phyloP scores from a whole-genome alignment of 495 filamentous ascomycete genomes.

The Tuber umbilicatum region DNA sequence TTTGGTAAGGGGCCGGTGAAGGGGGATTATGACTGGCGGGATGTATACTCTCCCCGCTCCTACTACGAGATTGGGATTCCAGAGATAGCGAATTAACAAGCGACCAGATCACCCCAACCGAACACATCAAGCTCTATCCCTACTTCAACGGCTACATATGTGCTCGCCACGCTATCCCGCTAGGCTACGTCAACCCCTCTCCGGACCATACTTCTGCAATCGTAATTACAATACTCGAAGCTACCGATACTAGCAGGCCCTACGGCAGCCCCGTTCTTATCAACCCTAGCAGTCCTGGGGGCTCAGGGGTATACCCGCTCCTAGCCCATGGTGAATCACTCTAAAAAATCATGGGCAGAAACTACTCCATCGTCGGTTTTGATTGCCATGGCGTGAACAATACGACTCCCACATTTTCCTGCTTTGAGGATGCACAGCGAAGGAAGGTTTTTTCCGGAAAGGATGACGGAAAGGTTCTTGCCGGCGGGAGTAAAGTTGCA shows the following conservation, averaged over 20 bases:
- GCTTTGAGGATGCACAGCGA: conserved; percentile 45
- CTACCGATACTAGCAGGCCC: conserved; percentile 41
- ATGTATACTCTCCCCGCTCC: conserved; percentile 9
- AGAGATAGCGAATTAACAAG: conserved; percentile 14
- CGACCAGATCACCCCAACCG: conserved; percentile 39
- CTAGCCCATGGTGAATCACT: conserved; percentile 43
- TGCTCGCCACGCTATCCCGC: conserved; percentile 48
- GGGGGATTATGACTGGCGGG: conserved; percentile 7
- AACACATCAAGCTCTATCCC: conserved; percentile 39
- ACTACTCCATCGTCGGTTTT: conserved; percentile 52
- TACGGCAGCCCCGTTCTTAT: conserved; percentile 50
- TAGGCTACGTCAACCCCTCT: conserved; percentile 49
- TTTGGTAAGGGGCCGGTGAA: neutral
- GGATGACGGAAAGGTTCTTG: conserved; percentile 13
- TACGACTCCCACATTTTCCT: conserved; percentile 49
- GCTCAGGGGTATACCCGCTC: conserved; percentile 46
- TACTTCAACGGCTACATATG: conserved; percentile 46
- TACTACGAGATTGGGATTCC: neutral
- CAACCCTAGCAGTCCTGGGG: conserved; percentile 52
- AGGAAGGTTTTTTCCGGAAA: conserved; percentile 14
- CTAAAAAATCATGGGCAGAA: conserved; percentile 49
- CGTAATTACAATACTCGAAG: conserved; percentile 48
- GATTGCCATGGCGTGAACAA: conserved; percentile 54
- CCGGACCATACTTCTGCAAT: conserved; percentile 44
- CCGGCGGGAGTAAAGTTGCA: conserved; percentile 16